Evolutionary conservation across 2,329 filamentous ascomycete species (phyloP).

Genomic region (Lachnellula hyalina): DNA sequence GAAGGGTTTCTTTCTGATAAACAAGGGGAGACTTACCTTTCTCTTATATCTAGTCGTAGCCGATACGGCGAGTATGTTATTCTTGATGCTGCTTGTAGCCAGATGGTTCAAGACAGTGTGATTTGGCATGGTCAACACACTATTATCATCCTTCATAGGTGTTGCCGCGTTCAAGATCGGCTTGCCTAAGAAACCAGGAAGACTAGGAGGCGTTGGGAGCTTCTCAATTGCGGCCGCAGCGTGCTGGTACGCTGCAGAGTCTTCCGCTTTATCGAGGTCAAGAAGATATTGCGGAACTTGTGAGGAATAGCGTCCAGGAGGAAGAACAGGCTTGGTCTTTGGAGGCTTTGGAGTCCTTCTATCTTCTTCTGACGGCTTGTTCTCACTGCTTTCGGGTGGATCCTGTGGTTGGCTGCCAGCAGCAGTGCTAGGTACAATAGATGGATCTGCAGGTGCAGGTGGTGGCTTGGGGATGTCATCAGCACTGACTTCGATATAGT

Average conservation of each 20-base stretch:
- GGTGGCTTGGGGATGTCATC: conserved; percentile 53
- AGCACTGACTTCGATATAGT: conserved; percentile 90
- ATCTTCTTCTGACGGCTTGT: conserved; percentile 32
- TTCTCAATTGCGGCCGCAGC: conserved; percentile 72
- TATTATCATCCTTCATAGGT: conserved; percentile 96
- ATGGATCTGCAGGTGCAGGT: conserved; percentile 28
- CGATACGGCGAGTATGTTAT: conserved; percentile 89
- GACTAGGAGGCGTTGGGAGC: conserved; percentile 73
- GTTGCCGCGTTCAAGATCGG: conserved; percentile 89
- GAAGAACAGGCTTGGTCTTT: conserved; percentile 51
- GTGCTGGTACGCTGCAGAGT: conserved; percentile 66
- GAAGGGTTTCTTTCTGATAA: not conserved
- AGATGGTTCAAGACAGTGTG: conserved; percentile 95
- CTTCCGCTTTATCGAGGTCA: conserved; percentile 81
- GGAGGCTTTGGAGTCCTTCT: conserved; percentile 34
- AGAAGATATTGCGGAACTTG: conserved; percentile 79
- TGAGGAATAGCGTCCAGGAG: conserved; percentile 58
- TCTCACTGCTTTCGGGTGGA: conserved; percentile 17
- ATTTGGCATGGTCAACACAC: conserved; percentile 93
- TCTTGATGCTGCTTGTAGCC: conserved; percentile 96
- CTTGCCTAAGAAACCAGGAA: conserved; percentile 89
- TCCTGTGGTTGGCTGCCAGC: conserved; percentile 14
- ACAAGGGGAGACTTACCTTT: conserved; percentile 58
- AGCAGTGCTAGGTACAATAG: conserved; percentile 11
- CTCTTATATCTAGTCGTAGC: conserved; percentile 96